These are phyloP conservation scores for Dalbergia cochinchinensis DNA, from an alignment of 306 rosid species.

Conservation along the genomic window DNA sequence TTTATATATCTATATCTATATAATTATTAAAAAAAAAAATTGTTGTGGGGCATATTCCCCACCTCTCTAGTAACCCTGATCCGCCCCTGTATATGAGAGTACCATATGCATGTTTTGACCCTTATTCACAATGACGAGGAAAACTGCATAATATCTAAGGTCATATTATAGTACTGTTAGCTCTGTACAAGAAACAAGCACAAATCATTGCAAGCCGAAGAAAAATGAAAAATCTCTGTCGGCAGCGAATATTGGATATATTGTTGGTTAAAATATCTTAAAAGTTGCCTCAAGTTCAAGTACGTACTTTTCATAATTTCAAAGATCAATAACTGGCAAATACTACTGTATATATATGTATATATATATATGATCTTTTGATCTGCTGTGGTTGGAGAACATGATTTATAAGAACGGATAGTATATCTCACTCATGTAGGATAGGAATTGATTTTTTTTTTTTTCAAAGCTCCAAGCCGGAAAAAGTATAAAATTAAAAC, in stretches of 20 bases:
- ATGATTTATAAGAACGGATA: too few relatives aligned
- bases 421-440: neutral
- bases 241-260: neutral
- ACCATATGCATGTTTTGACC: neutral
- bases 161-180: neutral
- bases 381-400: neutral
- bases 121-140: neutral
- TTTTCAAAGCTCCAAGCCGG: neutral
- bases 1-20: too few relatives aligned
- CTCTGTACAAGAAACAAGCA: neutral
- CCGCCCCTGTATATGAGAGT: neutral
- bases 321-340: constrained; percentile 8
- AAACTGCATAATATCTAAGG: neutral
- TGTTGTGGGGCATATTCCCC: too few relatives aligned
- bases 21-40: too few relatives aligned
- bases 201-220: neutral
- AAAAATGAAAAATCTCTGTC: neutral
- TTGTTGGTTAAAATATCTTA: neutral
- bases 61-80: too few relatives aligned
- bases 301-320: neutral
- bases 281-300: neutral
- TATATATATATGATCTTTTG: neutral
- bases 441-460: neutral
- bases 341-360: neutral
- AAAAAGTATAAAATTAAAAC: too few relatives aligned